Base-by-base conservation (phyloP, 2,329 filamentous ascomycete genomes). In the Penicillium sp. region DNA sequence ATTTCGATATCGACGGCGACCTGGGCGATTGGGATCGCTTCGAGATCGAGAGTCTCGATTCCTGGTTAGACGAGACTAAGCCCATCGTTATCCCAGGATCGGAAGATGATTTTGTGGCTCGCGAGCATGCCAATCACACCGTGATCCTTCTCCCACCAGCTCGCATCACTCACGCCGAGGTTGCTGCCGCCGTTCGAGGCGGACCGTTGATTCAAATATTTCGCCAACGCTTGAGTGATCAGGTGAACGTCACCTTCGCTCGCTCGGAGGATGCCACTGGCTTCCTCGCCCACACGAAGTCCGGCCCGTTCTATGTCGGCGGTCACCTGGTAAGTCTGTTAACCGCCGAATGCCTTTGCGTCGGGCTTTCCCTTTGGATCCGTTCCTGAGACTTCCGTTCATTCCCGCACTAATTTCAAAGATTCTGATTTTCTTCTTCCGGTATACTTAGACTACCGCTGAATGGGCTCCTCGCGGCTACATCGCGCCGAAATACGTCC, bases 241-340 rank as follows among this genome's bases (percentile, higher is more conserved):
- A 55, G 26, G 52, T 45, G 1, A 42, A 55, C 10, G 46, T 57
- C 4, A 57, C 45, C 14, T 57, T 57, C 10, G n/a, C 43, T 35
- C 25, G 37, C 11, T 7, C 13, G 3, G 30, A 52, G 19, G 33
- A 52, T 14, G 55, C 55, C 16, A 37, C 33, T 16, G 37, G 16
- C 2, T 52, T 57, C 37, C 2, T 57, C 2, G 26, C 7, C 2
- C 40, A 52, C 13, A 16, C 45, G 14, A 22, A 57, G 19, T 28
- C 45, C 4, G n/a, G 8, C 16, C 30, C n/a, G 11, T 57, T 57
- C 55, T 43, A 33, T n/a, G 38, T 57, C 14, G 35, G 22, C 11
- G 35, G 45, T 4, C 25, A 7, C 13, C 10, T 14, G n/a, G 52
- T 53, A 53, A 26, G 19, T 53, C 7, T 25, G 11, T 2, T 7